These are phyloP conservation scores for Aspergillus ustus DNA, from an alignment of 2,329 filamentous ascomycete genomes.

Conservation along the genomic window DNA sequence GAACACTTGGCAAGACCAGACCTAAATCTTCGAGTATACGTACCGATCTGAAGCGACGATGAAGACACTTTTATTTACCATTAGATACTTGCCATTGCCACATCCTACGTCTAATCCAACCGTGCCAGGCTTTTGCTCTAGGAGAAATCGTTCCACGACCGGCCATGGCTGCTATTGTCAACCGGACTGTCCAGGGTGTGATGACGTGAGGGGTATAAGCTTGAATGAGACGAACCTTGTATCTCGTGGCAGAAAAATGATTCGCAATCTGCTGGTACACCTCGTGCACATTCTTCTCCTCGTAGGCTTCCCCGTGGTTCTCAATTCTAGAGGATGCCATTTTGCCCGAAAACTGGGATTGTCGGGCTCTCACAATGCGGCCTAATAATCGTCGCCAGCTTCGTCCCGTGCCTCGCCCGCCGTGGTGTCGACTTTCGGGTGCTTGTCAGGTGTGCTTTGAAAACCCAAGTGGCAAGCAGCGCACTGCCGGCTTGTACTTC, in stretches of 20 bases:
- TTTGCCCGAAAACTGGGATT: neutral
- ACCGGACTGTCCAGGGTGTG: neutral
- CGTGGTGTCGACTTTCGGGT: neutral
- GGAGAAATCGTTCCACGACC: constrained; percentile 79
- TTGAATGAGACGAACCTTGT: constrained; percentile 58
- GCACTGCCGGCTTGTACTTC: neutral
- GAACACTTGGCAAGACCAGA: constrained; percentile 21
- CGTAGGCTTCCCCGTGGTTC: constrained; percentile 59
- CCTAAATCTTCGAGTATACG: constrained; percentile 32
- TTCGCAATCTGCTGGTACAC: constrained; percentile 71
- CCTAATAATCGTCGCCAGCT: neutral
- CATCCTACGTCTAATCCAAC: constrained; percentile 91
- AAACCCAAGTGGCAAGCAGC: neutral
- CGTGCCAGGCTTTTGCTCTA: constrained; percentile 67
- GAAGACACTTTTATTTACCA: constrained; percentile 76
- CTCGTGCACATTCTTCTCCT: constrained; percentile 83
- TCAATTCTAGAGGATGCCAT: neutral
- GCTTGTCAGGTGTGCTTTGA: neutral
- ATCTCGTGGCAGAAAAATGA: constrained; percentile 58
- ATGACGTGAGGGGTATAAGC: neutral
- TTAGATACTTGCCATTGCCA: constrained; percentile 94
- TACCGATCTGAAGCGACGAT: constrained; percentile 86
- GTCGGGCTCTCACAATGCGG: neutral
- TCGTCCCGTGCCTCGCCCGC: no score
- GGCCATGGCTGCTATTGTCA: constrained; percentile 74